These are phyloP conservation scores for Pyrenopolyporus hunteri DNA, from an alignment of 495 filamentous ascomycete species.

Conservation along the genomic window DNA sequence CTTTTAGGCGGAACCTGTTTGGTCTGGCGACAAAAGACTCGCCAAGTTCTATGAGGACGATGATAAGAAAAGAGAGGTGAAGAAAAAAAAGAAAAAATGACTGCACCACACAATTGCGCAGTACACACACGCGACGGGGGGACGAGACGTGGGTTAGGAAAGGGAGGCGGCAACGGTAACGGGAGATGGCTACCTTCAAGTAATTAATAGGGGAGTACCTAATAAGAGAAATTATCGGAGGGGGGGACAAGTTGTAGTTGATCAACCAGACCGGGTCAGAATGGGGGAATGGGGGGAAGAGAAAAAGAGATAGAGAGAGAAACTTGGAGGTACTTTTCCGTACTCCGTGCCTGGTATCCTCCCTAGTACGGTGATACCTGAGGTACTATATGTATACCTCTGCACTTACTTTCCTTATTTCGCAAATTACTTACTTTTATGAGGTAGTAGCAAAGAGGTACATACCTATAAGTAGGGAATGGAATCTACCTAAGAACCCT, in stretches of 20 bases:
- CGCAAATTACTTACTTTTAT: neutral
- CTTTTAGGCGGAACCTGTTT: conserved; percentile 15
- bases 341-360: conserved; percentile 9
- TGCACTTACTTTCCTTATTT: neutral
- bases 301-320: conserved; percentile 31
- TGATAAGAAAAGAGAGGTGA: conserved; percentile 22
- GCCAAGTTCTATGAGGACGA: conserved; percentile 30
- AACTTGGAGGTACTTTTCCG: conserved; percentile 15
- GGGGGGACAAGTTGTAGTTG: conserved; percentile 38
- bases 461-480: neutral
- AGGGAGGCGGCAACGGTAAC: conserved; percentile 45
- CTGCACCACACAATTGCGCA: conserved; percentile 42
- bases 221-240: conserved; percentile 48
- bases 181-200: conserved; percentile 43
- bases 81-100: conserved; percentile 39
- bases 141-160: conserved; percentile 35
- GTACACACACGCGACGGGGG: conserved; percentile 39
- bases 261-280: conserved; percentile 41
- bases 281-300: conserved; percentile 32
- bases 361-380: conserved; percentile 4
- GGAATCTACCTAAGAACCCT: neutral
- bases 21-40: conserved; percentile 20
- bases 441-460: neutral
- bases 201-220: conserved; percentile 41
- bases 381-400: too few species aligned